Base-by-base conservation (phyloP, 2,329 filamentous ascomycete species). In the Onygenales sp. region DNA sequence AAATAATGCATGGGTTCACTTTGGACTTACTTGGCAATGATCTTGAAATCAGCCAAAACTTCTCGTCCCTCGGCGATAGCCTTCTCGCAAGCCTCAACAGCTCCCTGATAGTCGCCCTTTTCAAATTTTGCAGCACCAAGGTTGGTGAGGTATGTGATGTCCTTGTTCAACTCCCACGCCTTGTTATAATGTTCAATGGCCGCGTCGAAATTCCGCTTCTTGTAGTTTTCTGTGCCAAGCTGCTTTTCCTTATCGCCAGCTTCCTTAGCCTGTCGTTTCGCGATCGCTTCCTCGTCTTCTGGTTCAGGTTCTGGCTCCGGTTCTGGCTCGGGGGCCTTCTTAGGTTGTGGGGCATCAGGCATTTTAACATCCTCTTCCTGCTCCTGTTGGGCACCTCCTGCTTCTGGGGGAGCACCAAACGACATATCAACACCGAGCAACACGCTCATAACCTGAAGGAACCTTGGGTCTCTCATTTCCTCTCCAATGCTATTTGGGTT, bases 131-230 rank as follows among this genome's bases (percentile, higher is more conserved):
- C 93, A 3, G 93, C 93, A 56, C 90, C 89, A 34, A 95, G 80
- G 74, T 98, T 98, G 77, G 94, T 98, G 56, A 97, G 80, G 74
- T 98, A 98, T 13, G 92, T 93, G 65, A 98, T 95, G 65, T 98
- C 93, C 78, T 96, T 93, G 81, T 88, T 79, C 40, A 87, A 72
- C 55, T 95, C 91, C 93, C 93, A 98, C 0, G 93, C 93, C 70
- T 95, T 94, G 68, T 72, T 81, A 78, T 98, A 98, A 76, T 98
- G 89, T 67, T 85, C 83, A 64, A 98, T 96, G 49, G 93, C 93
- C 66, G 87, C 84, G 64, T 97, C 93, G 61, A 98, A 96, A 67
- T 96, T 85, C 62, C 89, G 86, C 82, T 97, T 97, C 85, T 98
- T 98, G 80, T 98, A 98, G 70, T 86, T 85, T 62, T 93, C 89